These are phyloP conservation scores for Blastobotrys elegans DNA, from an alignment of 1,139 yeast genomes.

Conservation along the genomic window DNA sequence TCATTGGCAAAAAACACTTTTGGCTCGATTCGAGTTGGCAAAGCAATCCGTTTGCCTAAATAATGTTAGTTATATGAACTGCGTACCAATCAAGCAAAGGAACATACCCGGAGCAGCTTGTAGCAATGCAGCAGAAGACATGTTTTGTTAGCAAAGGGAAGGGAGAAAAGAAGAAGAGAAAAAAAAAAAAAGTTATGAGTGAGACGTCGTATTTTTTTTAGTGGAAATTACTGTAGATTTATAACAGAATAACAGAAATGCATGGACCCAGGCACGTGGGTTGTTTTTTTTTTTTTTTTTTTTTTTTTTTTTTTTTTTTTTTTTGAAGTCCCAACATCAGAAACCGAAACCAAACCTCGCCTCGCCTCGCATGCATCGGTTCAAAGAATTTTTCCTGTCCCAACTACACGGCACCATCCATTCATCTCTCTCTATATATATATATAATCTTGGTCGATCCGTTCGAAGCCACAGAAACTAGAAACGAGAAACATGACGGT, in stretches of 20 bases:
- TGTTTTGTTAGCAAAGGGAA: slow-evolving; percentile 19
- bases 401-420: neutral
- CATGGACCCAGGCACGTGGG: slow-evolving; percentile 3
- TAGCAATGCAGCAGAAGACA: slow-evolving; percentile 60
- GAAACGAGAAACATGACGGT: neutral
- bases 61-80: neutral
- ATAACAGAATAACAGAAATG: neutral
- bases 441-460: neutral
- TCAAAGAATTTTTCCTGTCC: neutral
- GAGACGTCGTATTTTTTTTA: too few species aligned
- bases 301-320: neutral
- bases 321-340: neutral
- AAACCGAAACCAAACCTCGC: too few species aligned
- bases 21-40: slow-evolving; percentile 98
- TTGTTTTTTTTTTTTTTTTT: neutral
- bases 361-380: neutral
- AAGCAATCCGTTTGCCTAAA: slow-evolving; percentile 81
- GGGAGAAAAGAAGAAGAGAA: neutral
- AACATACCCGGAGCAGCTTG: slow-evolving; percentile 54
- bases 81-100: too few species aligned
- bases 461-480: neutral
- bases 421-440: neutral
- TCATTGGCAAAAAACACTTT: slow-evolving; percentile 98
- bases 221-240: neutral
- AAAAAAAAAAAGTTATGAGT: neutral